Evolutionary conservation across 2,329 filamentous ascomycete species (phyloP).

Genomic region (Botryosphaeria dothidea): DNA sequence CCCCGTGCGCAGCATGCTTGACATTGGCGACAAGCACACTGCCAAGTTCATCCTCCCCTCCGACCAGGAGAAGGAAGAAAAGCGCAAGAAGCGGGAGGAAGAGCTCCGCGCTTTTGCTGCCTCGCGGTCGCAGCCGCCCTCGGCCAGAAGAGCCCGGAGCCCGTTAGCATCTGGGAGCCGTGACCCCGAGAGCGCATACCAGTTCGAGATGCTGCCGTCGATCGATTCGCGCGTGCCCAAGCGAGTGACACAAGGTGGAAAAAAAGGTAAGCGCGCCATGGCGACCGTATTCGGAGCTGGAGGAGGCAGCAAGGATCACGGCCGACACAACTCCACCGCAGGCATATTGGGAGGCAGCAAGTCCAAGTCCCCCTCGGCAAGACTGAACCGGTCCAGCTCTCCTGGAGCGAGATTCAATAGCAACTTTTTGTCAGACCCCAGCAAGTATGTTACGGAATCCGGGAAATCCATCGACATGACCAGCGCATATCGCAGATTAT

Average conservation of each 20-base stretch:
- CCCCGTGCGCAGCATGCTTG: slow-evolving; percentile 66
- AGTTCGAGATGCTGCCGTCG: slow-evolving; percentile 49
- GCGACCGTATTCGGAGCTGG: slow-evolving; percentile 37
- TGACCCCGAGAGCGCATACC: slow-evolving; percentile 41
- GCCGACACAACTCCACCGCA: slow-evolving; percentile 22
- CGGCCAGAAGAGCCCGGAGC: slow-evolving; percentile 36
- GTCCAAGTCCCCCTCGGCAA: slow-evolving; percentile 40
- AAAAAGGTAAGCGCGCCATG: slow-evolving; percentile 45
- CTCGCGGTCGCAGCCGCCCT: slow-evolving; percentile 31
- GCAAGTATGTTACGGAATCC: slow-evolving; percentile 58
- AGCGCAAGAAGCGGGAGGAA: slow-evolving; percentile 6
- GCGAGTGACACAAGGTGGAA: slow-evolving; percentile 45
- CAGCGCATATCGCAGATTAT: slow-evolving; percentile 69
- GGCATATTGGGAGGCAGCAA: slow-evolving; percentile 36
- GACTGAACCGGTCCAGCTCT: slow-evolving; percentile 36
- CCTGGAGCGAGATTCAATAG: slow-evolving; percentile 45
- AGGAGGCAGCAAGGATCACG: slow-evolving; percentile 20
- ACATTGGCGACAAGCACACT: slow-evolving; percentile 28
- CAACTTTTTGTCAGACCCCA: slow-evolving; percentile 40
- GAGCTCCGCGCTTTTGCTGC: slow-evolving; percentile 40
- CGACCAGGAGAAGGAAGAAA: slow-evolving; percentile 18
- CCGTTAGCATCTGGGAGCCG: slow-evolving; percentile 27
- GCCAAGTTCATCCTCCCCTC: slow-evolving; percentile 20
- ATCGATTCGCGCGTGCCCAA: slow-evolving; percentile 45
- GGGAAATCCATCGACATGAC: slow-evolving; percentile 66